phyloP scores from a whole-genome alignment of 345 rosid genomes.

The Lagerstroemia speciosa region DNA sequence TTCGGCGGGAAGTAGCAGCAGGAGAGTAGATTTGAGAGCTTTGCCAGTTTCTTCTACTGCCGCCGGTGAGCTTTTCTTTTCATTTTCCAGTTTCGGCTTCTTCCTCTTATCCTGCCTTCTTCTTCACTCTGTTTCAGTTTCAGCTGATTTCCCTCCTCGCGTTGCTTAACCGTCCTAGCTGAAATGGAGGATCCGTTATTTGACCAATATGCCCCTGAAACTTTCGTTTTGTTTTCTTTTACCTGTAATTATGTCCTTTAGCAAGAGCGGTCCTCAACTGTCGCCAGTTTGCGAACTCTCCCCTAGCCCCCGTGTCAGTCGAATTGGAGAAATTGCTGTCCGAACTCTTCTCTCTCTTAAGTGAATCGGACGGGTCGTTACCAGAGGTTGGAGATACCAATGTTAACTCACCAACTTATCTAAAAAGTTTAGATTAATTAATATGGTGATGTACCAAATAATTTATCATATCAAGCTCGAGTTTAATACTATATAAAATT shows the following conservation, averaged over 20 bases:
- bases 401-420: too few species aligned
- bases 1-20: neutral
- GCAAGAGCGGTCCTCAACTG: neutral
- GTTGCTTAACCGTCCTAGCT: constrained; percentile 5
- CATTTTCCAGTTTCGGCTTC: neutral
- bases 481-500: too few species aligned
- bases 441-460: too few species aligned
- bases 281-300: neutral
- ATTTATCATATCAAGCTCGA: too few species aligned
- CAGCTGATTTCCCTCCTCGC: constrained; percentile 22
- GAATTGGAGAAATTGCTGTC: neutral
- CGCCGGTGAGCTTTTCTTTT: neutral
- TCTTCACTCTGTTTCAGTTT: constrained; percentile 7
- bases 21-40: neutral
- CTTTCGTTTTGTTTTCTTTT: too few species aligned
- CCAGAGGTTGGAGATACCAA: too few species aligned
- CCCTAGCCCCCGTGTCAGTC: neutral
- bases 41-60: neutral
- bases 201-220: neutral
- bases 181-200: constrained; percentile 2
- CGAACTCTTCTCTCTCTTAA: neutral
- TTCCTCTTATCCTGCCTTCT: neutral
- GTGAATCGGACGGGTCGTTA: too few species aligned
- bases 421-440: too few species aligned
- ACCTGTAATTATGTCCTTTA: neutral